Evolutionary conservation across 345 rosid species (phyloP), one percentile per base, ranked within the genome.

Genomic region (Firmiana major): DNA sequence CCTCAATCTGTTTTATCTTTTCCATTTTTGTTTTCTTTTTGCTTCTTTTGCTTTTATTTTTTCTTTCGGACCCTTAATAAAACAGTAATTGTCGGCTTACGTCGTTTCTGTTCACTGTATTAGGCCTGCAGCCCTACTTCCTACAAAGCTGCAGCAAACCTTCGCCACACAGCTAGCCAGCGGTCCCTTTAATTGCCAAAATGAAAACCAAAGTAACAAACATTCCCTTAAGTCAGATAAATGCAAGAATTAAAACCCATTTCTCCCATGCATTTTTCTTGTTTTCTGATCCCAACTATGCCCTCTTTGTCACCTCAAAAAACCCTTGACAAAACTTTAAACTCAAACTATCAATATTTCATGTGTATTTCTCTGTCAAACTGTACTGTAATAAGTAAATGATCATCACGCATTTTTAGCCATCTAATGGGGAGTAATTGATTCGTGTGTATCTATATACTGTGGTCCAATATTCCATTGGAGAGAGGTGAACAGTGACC

Each of bases 361-460:
- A 71, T 22, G 62, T 71, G 75, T 71, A 51, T 53, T 71, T 53
- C 46, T 31, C 75, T 71, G 75, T 22, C 62, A 71, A 71, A 53
- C 62, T 19, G 75, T 53, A 31, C 74, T 51, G 36, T 26, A 24
- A 17, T 26, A 31, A 62, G 42, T 31, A 62, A 62, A 28, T 31
- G 28, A 13, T 71, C 75, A 34, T 10, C 4, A n/a, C n/a, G n/a
- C 62, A 51, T 71, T 28, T 71, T 51, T 71, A 31, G 34, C 75
- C 73, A 69, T 46, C 40, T 12, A 69, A 45, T 45, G 7, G 4
- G 22, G 17, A 34, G 24, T 49, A 49, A 28, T 17, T 34, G 34
- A 17, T 17, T 31, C 40, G 6, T 26, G 22, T 55, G 16, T 19
- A 13, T n/a, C n/a, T 17, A 26, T 58, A 31, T 9, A 17, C 2